Evolutionary conservation across 768 basidiomycete genomes (phyloP), one percentile per base, ranked within the genome.

Genomic region (Nidula microcarpa): DNA sequence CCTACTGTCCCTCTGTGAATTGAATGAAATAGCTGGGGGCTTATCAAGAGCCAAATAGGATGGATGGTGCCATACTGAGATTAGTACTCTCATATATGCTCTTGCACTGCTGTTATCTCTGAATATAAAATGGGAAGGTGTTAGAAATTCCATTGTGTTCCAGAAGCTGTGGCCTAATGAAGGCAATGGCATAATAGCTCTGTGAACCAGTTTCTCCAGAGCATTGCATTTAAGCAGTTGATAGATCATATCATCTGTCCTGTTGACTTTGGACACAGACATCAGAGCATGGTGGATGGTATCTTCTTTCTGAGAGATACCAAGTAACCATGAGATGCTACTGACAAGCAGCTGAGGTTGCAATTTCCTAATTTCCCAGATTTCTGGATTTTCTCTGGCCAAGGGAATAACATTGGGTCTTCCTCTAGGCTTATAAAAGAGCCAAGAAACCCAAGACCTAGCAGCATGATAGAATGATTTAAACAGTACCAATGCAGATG

Each of bases 51-150:
- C 13, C 35, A 56, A 49, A 49, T 57, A 59, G 30, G 53, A 34
- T 9, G 55, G 55, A 47, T 59, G 58, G 43, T 59, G 58, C 58
- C 58, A 59, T n/a, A 59, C 39, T 34, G 53, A 51, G 16, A 59
- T 54, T 4, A 59, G 34, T 11, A 43, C 49, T 33, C 53, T 44
- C 47, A 59, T 43, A 35, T 59, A 57, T 9, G 41, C 33, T 18
- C 10, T 47, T 30, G 52, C 46, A 41, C 16, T 41, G 32, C 32
- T 43, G 45, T 32, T 36, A 43, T 30, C 23, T 30, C 23, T 30
- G 23, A 32, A n/a, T 50, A 16, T n/a, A 17, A 13, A 47, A 54
- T 46, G 6, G 46, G n/a, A 34, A 55, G 33, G 9, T 50, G 33
- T 33, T 49, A 17, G 11, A 59, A 43, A 34, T 52, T 11, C 39